These are phyloP conservation scores for Nemania abortiva DNA, from an alignment of 2,329 filamentous ascomycete genomes.

Conservation along the genomic window DNA sequence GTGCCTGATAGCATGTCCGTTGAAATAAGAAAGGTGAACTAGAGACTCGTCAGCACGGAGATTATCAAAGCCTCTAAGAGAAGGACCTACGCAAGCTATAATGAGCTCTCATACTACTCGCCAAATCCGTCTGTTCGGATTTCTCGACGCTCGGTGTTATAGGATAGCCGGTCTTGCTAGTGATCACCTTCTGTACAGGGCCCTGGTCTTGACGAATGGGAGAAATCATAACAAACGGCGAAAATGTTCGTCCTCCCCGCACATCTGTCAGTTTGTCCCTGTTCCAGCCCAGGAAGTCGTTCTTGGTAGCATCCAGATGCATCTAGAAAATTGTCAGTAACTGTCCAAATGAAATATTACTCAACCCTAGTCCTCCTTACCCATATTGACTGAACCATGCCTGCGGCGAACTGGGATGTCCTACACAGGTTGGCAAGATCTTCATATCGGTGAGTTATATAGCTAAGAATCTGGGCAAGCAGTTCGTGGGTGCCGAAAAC, in stretches of 20 bases:
- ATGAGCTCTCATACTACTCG: slow-evolving; percentile 13
- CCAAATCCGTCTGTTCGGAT: background rate
- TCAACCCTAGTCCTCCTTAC: slow-evolving; percentile 36
- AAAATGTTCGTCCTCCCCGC: slow-evolving; percentile 14
- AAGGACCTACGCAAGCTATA: slow-evolving; percentile 29
- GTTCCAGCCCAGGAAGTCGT: slow-evolving; percentile 30
- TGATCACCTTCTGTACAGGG: background rate
- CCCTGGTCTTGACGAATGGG: slow-evolving; percentile 28
- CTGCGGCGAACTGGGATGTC: slow-evolving; percentile 42
- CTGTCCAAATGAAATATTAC: background rate
- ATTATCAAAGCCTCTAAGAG: background rate
- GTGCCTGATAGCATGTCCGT: slow-evolving; percentile 40
- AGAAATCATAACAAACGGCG: slow-evolving; percentile 21
- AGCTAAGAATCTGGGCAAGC: slow-evolving; percentile 26
- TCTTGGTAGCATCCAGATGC: slow-evolving; percentile 23
- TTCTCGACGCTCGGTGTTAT: slow-evolving; percentile 12
- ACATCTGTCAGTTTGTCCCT: background rate
- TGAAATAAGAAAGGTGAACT: slow-evolving; percentile 33
- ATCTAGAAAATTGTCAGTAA: slow-evolving; percentile 39
- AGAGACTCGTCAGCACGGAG: slow-evolving; percentile 21
- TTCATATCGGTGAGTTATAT: slow-evolving; percentile 36
- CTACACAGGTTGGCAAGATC: slow-evolving; percentile 43
- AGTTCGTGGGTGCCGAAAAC: slow-evolving; percentile 42
- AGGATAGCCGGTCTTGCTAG: slow-evolving; percentile 24
- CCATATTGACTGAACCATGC: slow-evolving; percentile 24